phyloP scores from a whole-genome alignment of 768 basidiomycete genomes.

The Ramaria sp. region DNA sequence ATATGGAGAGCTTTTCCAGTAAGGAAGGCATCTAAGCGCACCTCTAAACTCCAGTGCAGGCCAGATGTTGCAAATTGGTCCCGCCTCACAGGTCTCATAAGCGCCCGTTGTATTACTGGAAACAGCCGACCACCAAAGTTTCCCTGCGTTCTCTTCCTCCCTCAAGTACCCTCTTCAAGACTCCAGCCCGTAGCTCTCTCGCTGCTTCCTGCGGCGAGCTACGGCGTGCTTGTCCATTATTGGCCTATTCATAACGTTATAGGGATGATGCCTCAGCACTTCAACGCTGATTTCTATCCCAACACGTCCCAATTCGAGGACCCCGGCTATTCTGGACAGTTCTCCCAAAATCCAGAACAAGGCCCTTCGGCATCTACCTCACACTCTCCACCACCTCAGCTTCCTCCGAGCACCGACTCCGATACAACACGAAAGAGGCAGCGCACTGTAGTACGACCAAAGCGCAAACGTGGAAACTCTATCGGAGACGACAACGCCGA shows the following conservation, averaged over 20 bases:
- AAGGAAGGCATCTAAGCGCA: background rate
- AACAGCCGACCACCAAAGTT: background rate
- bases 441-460: constrained; percentile 18
- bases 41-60: background rate
- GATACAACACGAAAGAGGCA: background rate
- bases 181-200: background rate
- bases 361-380: constrained; percentile 23
- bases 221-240: background rate
- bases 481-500: constrained; percentile 45
- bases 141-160: background rate
- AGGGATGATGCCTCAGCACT: constrained; percentile 9
- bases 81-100: constrained; percentile 4
- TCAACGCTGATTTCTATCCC: constrained; percentile 7
- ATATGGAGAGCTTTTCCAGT: constrained; percentile 17
- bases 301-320: constrained; percentile 3
- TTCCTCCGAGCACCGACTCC: constrained; percentile 6
- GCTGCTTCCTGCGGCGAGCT: background rate
- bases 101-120: constrained; percentile 4
- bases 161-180: background rate
- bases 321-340: constrained; percentile 2
- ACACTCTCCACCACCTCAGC: constrained; percentile 22
- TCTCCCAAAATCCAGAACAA: constrained; percentile 17
- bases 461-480: constrained; percentile 54
- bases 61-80: background rate
- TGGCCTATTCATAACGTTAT: background rate